phyloP scores from a whole-genome alignment of 2,329 filamentous ascomycete species.

The Colletotrichum falcatum region DNA sequence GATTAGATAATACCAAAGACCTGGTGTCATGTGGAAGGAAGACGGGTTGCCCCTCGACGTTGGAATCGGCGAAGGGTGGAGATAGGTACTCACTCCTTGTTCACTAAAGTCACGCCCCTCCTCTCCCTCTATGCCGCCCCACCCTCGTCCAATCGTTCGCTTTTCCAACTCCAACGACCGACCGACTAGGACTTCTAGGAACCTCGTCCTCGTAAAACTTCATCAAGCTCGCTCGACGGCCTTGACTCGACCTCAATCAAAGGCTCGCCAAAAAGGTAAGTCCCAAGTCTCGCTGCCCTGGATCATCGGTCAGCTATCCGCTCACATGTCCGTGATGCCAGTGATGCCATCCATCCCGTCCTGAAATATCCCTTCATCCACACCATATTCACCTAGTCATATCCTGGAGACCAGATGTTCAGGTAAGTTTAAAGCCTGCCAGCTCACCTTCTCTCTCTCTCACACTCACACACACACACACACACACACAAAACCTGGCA shows the following conservation, averaged over 20 bases:
- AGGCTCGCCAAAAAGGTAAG: not conserved
- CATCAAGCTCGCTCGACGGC: not conserved
- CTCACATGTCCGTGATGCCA: not conserved
- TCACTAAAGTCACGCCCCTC: not conserved
- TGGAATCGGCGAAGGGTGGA: not conserved
- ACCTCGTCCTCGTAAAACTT: conserved; percentile 6
- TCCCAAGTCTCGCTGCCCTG: not conserved
- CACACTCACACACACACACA: not conserved
- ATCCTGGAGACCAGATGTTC: conserved; percentile 30
- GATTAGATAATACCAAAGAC: not conserved
- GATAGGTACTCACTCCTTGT: not conserved
- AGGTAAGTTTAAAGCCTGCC: conserved; percentile 36
- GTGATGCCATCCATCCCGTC: not conserved
- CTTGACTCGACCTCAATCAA: not conserved
- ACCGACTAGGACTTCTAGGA: not conserved
- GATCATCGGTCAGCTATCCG: not conserved
- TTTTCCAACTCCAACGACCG: no score
- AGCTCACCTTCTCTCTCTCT: no score
- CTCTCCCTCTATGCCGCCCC: not conserved
- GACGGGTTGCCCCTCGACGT: not conserved
- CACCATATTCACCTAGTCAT: not conserved
- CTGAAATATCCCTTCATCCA: not conserved
- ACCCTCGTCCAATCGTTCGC: not conserved
- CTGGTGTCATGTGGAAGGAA: not conserved
- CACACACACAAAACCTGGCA: not conserved